These are phyloP conservation scores for Thozetella sp. DNA, from an alignment of 495 filamentous ascomycete species.

Conservation along the genomic window DNA sequence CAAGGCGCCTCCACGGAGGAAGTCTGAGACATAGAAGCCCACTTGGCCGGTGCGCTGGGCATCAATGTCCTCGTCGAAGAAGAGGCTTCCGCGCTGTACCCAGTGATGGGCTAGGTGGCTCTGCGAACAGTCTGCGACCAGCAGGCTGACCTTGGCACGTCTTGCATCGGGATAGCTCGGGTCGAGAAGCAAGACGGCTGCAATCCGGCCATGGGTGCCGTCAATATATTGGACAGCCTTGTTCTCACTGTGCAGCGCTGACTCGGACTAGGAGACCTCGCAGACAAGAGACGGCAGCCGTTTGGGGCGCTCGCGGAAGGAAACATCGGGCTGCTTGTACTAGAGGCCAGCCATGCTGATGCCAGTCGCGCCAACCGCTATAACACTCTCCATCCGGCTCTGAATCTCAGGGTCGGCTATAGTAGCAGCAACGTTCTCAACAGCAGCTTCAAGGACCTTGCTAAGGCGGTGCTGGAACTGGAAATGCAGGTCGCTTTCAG, in stretches of 20 bases:
- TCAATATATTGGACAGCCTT: background rate
- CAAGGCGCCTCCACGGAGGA: background rate
- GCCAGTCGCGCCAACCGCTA: background rate
- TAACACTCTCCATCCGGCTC: background rate
- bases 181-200: background rate
- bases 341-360: background rate
- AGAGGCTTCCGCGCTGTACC: background rate
- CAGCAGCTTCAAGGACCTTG: background rate
- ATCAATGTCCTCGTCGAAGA: background rate
- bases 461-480: background rate
- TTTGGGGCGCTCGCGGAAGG: background rate
- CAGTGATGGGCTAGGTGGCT: background rate
- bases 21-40: background rate
- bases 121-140: background rate
- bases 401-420: background rate
- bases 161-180: background rate
- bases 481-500: background rate
- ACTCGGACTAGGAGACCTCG: background rate
- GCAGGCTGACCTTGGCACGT: background rate
- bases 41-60: background rate
- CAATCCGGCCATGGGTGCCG: background rate
- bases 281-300: background rate
- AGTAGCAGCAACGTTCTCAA: background rate
- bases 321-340: background rate
- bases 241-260: background rate